Evolutionary conservation across 140 eudicot genomes (phyloP).

Genomic region (Flaveria floridana): DNA sequence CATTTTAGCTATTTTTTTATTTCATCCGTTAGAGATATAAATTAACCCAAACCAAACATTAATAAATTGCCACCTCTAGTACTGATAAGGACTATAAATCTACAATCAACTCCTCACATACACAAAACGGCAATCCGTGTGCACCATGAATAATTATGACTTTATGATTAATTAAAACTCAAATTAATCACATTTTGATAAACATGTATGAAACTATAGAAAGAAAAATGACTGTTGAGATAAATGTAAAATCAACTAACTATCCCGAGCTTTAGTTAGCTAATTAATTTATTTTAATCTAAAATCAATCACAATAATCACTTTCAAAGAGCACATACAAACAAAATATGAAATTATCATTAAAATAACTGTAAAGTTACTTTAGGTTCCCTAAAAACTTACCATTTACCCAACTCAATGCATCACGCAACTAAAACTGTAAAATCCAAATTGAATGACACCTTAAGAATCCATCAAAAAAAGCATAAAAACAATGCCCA

Average conservation of each 20-base stretch:
- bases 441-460: not conserved
- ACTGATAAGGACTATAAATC: not conserved
- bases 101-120: not conserved
- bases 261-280: not conserved
- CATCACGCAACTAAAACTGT: not conserved
- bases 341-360: no score
- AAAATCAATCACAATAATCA: not conserved
- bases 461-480: conserved; percentile 21
- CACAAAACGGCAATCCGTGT: not conserved
- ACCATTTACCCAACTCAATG: not conserved
- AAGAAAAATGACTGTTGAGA: not conserved
- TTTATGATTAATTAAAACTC: not conserved
- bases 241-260: not conserved
- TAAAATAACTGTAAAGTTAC: not conserved
- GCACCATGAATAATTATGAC: not conserved
- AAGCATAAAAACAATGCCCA: conserved; percentile 12
- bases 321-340: not conserved
- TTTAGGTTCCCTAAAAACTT: not conserved
- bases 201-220: not conserved
- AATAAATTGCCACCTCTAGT: not conserved
- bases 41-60: no score
- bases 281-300: not conserved
- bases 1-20: no score
- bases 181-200: not conserved
- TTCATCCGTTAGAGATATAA: no score